These are phyloP conservation scores for Babesia caballi DNA, from an alignment of 169 alveolate genomes.

Conservation along the genomic window DNA sequence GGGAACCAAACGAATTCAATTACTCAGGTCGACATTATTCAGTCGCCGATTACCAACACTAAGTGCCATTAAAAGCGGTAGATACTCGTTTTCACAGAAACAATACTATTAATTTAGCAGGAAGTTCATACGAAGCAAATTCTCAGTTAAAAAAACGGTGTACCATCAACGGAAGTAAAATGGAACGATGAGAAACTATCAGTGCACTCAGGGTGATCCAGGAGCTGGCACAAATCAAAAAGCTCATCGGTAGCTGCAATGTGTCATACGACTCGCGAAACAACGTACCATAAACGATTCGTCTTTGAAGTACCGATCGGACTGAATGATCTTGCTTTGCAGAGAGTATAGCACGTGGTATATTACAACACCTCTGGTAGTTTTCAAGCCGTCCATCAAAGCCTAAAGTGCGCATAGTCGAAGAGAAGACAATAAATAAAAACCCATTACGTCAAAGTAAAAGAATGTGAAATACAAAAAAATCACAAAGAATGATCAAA, in stretches of 20 bases:
- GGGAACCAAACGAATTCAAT: no score
- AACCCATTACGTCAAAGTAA: no score
- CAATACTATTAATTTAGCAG: no score
- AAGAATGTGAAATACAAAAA: no score
- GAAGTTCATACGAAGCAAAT: no score
- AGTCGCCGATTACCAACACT: no score
- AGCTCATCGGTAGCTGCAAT: constrained; percentile 44
- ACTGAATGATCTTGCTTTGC: constrained; percentile 35
- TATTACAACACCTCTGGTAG: constrained; percentile 38
- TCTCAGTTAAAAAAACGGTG: constrained; percentile 11
- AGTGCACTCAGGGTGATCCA: constrained; percentile 26
- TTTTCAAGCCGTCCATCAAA: constrained; percentile 31
- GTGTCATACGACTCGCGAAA: background rate
- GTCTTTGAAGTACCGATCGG: constrained; percentile 31
- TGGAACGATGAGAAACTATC: background rate
- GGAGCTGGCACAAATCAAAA: constrained; percentile 2
- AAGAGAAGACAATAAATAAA: background rate
- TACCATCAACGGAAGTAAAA: constrained; percentile 9
- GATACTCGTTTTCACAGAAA: no score
- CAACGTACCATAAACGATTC: constrained; percentile 33
- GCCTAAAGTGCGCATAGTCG: background rate
- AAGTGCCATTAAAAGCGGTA: no score
- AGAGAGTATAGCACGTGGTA: background rate
- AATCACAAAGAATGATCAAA: no score
- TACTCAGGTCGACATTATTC: no score